A percentile compares a stretch with the other conserved stretches of the same genome.
phyloP scores from a whole-genome alignment of 73 alveolate genomes.

The Paramecium octaurelia region DNA sequence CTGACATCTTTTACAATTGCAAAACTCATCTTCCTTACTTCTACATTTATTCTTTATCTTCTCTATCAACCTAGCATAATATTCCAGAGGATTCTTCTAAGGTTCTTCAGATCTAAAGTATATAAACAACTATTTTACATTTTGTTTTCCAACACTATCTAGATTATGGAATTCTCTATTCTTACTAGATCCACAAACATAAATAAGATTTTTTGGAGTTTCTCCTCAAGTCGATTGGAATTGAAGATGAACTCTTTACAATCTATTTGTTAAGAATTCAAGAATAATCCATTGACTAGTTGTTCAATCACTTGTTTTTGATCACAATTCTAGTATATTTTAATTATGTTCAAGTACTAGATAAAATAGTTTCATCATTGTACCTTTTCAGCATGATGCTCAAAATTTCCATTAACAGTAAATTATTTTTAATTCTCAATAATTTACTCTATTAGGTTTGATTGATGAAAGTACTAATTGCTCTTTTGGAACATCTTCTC shows the following conservation, averaged over 20 bases:
- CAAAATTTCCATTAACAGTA: neutral
- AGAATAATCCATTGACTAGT: neutral
- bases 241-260: neutral
- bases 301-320: neutral
- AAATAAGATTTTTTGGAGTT: neutral
- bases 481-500: neutral
- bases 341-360: neutral
- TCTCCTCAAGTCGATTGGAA: neutral
- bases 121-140: neutral
- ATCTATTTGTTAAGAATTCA: neutral
- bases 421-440: neutral
- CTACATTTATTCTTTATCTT: constrained; percentile 6
- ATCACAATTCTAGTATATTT: neutral
- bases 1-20: constrained; percentile 21
- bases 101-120: neutral
- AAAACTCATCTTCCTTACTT: constrained; percentile 24
- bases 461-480: neutral
- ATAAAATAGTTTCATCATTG: neutral
- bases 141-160: neutral
- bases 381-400: constrained; percentile 4
- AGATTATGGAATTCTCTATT: neutral
- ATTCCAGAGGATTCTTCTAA: neutral
- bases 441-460: neutral
- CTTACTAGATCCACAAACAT: constrained; percentile 9
- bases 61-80: neutral